Base-by-base conservation (phyloP, 345 rosid species). In the Eucalyptus curtisii region DNA sequence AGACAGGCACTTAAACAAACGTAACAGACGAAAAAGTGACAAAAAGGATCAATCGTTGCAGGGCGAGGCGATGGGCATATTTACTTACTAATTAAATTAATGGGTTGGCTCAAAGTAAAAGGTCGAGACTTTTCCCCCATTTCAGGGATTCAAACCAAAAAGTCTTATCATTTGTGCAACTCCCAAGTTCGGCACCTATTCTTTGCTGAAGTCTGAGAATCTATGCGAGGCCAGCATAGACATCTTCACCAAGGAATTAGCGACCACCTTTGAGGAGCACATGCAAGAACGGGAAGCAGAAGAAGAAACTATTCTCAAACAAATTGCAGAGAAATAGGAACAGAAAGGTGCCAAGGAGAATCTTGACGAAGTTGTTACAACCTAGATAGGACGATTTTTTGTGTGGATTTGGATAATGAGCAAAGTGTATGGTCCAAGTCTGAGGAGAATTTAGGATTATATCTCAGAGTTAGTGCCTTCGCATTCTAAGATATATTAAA, bases 261-360 rank as follows among this genome's bases (percentile, higher is more conserved):
- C 90, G 53, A 89, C 87, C 86, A 90, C 93, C 49, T 86, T 89
- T 14, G 91, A 90, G 86, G 91, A 89, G 87, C 47, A 91, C 49
- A 90, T 91, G 92, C 90, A 89, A 87, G 92, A 86, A 50, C 90
- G 90, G 82, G 91, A 92, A 89, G 93, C 57, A 44, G 93, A 92
- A 55, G 92, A 92, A 55, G 92, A 93, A 64, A 87, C 25, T 53
- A 88, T 92, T 81, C 90, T 91, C 86, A 82, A 89, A 53, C 91
- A 90, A 85, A 91, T 90, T 55, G 88, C 53, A 17, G 88, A 88
- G 19, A 87, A 88, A 85, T 88, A 68, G 55, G 88, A 90, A 85
- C 61, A 61, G 86, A 89, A 87, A 42, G 81, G 57, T 61, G 59
- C 64, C 79, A 20, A 85, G 57, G 82, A 88, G 59, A 89, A 87